Percentiles rank a stretch among this genome's conserved stretches.
These are phyloP conservation scores for Vitis amurensis DNA, from an alignment of 164 flowering plant genomes.

Conservation along the genomic window DNA sequence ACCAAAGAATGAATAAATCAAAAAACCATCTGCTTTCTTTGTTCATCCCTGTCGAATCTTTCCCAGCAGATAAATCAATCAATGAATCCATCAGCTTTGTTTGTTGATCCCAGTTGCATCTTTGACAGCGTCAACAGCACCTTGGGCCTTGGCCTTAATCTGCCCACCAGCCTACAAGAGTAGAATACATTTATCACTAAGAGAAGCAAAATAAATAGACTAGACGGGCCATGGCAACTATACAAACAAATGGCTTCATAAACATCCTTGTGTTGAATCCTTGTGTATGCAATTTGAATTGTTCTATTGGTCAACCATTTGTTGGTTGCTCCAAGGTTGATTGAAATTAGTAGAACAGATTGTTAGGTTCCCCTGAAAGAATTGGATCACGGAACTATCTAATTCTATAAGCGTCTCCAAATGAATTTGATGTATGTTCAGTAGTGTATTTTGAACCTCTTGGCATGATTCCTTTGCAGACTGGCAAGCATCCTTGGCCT, in stretches of 20 bases:
- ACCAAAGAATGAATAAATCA: neutral
- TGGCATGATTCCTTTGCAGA: slow-evolving; percentile 10
- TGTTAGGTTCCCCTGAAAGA: no score
- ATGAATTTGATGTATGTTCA: no score
- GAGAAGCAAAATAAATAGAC: neutral
- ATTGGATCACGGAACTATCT: no score
- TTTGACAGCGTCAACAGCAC: slow-evolving; percentile 1
- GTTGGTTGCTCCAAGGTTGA: no score
- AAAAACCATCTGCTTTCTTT: neutral
- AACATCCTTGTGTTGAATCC: neutral
- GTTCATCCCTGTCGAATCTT: no score
- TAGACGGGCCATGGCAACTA: neutral
- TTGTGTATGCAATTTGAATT: neutral
- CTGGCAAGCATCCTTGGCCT: neutral
- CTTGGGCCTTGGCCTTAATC: slow-evolving; percentile 4
- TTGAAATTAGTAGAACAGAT: no score
- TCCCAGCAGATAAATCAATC: no score
- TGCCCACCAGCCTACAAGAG: slow-evolving; percentile 1
- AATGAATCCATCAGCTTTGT: neutral
- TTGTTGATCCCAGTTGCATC: slow-evolving; percentile 10
- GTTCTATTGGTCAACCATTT: neutral
- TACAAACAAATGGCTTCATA: neutral
- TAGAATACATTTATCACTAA: neutral
- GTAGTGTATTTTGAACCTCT: neutral
- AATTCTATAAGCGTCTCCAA: no score